Conservation (phyloP, 495 filamentous ascomycete genomes). For the Penicillium samsonianum region DNA sequence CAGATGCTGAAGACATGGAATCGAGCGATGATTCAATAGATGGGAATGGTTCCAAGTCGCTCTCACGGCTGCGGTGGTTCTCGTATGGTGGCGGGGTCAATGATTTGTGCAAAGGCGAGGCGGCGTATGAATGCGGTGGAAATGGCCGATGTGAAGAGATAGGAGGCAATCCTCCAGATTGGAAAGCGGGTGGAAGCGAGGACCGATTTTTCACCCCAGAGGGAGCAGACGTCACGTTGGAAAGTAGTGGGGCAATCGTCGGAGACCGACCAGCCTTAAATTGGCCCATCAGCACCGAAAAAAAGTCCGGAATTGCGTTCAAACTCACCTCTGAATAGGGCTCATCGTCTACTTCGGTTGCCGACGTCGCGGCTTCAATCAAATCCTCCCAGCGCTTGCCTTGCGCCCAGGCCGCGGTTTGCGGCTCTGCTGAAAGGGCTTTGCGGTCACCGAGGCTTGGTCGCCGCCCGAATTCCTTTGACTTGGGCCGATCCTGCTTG, state of each 20-base stretch:
- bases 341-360: slow-evolving; percentile 84
- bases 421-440: slow-evolving; percentile 80
- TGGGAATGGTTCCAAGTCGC: slow-evolving; percentile 73
- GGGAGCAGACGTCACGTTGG: slow-evolving; percentile 46
- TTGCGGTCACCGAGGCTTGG: slow-evolving; percentile 76
- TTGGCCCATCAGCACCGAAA: not conserved
- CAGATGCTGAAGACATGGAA: slow-evolving; percentile 51
- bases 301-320: not conserved
- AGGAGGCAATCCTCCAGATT: slow-evolving; percentile 39
- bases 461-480: slow-evolving; percentile 64
- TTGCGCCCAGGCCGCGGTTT: slow-evolving; percentile 64
- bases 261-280: slow-evolving; percentile 64
- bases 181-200: slow-evolving; percentile 71
- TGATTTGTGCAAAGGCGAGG: slow-evolving; percentile 82
- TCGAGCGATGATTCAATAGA: slow-evolving; percentile 75
- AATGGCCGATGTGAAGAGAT: slow-evolving; percentile 49
- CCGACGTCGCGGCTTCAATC: slow-evolving; percentile 87
- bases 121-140: slow-evolving; percentile 74
- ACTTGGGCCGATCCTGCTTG: slow-evolving; percentile 76
- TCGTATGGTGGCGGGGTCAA: slow-evolving; percentile 79
- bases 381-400: slow-evolving; percentile 93
- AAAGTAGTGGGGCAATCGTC: slow-evolving; percentile 48
- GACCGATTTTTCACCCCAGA: slow-evolving; percentile 58
- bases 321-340: slow-evolving; percentile 61
- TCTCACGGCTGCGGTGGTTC: slow-evolving; percentile 51